Percentiles rank a stretch among this genome's conserved stretches.
phyloP scores from a whole-genome alignment of 2,329 filamentous ascomycete species.

The Incumbomyces delicatus region DNA sequence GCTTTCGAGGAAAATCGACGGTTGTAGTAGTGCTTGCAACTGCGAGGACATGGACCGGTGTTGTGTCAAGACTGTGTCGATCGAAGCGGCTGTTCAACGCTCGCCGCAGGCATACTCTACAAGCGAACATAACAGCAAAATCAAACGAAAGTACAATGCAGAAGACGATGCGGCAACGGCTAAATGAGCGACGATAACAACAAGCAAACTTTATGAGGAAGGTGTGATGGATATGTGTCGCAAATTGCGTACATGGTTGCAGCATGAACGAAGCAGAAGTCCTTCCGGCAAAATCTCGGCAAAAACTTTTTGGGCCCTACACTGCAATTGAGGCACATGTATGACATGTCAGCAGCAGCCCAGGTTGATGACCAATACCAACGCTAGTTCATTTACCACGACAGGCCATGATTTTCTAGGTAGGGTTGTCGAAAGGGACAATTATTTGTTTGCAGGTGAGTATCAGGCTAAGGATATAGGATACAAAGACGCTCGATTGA shows the following conservation, averaged over 20 bases:
- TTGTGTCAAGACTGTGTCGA: not conserved
- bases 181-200: not conserved
- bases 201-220: not conserved
- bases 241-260: not conserved
- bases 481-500: no score
- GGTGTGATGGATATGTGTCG: not conserved
- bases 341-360: no score
- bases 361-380: no score
- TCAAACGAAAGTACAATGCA: slow-evolving; percentile 3
- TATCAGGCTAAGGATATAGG: no score
- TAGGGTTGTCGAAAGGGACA: no score
- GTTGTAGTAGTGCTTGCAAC: not conserved
- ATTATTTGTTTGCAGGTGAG: no score
- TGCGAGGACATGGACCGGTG: not conserved
- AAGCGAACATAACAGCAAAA: slow-evolving; percentile 16
- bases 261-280: no score
- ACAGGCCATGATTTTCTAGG: no score
- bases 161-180: not conserved
- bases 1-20: not conserved
- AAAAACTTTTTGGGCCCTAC: no score
- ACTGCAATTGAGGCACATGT: no score
- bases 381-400: no score
- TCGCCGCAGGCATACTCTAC: slow-evolving; percentile 17
- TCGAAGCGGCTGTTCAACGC: slow-evolving; percentile 8
- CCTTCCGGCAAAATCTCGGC: no score